These are phyloP conservation scores for Saturnispora mendoncae DNA, from an alignment of 805 yeast species.

Conservation along the genomic window DNA sequence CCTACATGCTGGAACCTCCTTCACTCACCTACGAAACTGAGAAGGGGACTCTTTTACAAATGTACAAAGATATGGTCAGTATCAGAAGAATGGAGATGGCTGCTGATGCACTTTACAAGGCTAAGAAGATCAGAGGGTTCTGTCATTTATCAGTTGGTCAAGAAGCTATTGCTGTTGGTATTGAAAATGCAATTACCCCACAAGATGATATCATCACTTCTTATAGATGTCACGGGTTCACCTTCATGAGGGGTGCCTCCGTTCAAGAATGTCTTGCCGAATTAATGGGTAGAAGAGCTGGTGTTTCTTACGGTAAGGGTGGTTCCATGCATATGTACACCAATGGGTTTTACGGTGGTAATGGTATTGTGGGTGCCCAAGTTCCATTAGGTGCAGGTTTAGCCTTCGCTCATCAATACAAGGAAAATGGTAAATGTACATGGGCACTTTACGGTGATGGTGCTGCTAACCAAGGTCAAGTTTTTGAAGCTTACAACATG, in stretches of 20 bases:
- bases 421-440: slow-evolving; percentile 66
- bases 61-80: slow-evolving; percentile 94
- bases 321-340: slow-evolving; percentile 99
- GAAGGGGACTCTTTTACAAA: slow-evolving; percentile 70
- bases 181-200: slow-evolving; percentile 83
- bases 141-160: slow-evolving; percentile 98
- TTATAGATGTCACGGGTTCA: slow-evolving; percentile 98
- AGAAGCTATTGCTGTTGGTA: slow-evolving; percentile 98
- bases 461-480: slow-evolving; percentile 99
- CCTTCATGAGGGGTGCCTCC: slow-evolving; percentile 91
- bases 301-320: slow-evolving; percentile 96
- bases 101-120: slow-evolving; percentile 94
- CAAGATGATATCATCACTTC: slow-evolving; percentile 90
- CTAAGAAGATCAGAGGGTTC: slow-evolving; percentile 97
- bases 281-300: slow-evolving; percentile 91
- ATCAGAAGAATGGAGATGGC: slow-evolving; percentile 99
- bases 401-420: slow-evolving; percentile 97
- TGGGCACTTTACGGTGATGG: slow-evolving; percentile 97
- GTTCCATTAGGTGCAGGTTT: slow-evolving; percentile 97
- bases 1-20: slow-evolving; percentile 72
- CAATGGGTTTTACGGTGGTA: slow-evolving; percentile 95
- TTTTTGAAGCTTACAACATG: slow-evolving; percentile 96
- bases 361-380: slow-evolving; percentile 99
- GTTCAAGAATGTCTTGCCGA: slow-evolving; percentile 89
- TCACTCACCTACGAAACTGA: slow-evolving; percentile 66